Percentiles rank a stretch among this genome's conserved stretches.
Evolutionary conservation across 140 eudicot genomes (phyloP).

Genomic region (Flaveria floridana): DNA sequence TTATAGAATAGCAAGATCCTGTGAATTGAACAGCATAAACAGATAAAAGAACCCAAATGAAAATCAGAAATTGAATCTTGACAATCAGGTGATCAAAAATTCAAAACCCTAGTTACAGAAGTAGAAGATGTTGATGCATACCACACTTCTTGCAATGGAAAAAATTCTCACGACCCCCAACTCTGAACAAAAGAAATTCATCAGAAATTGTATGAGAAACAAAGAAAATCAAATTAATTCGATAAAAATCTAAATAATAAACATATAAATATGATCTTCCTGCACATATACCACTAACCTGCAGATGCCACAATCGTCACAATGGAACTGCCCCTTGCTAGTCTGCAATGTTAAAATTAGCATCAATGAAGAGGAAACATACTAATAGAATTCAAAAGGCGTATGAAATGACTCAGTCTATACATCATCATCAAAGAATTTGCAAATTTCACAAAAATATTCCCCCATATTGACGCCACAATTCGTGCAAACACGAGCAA

Average conservation of each 20-base stretch:
- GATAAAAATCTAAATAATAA: neutral
- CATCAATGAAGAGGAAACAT: slow-evolving; percentile 23
- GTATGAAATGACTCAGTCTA: neutral
- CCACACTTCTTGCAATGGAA: slow-evolving; percentile 97
- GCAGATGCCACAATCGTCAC: slow-evolving; percentile 95
- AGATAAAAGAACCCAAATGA: neutral
- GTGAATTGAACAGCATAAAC: slow-evolving; percentile 27
- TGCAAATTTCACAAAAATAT: slow-evolving; percentile 81
- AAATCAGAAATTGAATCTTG: neutral
- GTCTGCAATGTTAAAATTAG: slow-evolving; percentile 46
- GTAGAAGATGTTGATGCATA: slow-evolving; percentile 35
- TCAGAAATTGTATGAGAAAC: slow-evolving; percentile 6
- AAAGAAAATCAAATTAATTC: neutral
- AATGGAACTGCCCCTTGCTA: slow-evolving; percentile 76
- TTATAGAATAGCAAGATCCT: slow-evolving; percentile 84
- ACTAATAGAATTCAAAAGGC: slow-evolving; percentile 13
- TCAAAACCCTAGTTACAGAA: neutral
- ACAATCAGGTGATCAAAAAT: neutral
- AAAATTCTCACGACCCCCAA: slow-evolving; percentile 83
- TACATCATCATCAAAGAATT: slow-evolving; percentile 95
- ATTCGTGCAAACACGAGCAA: slow-evolving; percentile 77
- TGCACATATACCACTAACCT: slow-evolving; percentile 51
- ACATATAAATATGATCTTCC: neutral
- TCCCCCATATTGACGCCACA: slow-evolving; percentile 99
- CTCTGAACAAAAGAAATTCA: slow-evolving; percentile 38